Evolutionary conservation across 2,329 filamentous ascomycete genomes (phyloP).

Genomic region (Hypoxylon sp.): DNA sequence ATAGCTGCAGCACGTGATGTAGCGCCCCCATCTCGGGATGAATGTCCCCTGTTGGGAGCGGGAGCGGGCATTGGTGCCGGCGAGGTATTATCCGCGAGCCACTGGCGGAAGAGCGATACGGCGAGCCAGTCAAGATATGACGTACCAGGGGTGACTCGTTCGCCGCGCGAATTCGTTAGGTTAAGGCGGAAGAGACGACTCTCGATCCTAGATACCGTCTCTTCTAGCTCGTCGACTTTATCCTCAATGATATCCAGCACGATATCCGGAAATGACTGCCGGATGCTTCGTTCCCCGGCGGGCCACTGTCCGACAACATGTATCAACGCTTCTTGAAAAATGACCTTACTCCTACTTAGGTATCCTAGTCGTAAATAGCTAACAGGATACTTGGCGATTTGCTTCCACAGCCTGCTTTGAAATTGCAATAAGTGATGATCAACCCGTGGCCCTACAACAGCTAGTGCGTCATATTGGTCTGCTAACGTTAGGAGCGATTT

Average conservation of each 20-base stretch:
- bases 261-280: constrained; percentile 76
- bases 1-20: constrained; percentile 47
- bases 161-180: constrained; percentile 81
- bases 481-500: constrained; percentile 88
- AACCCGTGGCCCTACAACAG: constrained; percentile 87
- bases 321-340: constrained; percentile 88
- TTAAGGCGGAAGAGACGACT: constrained; percentile 84
- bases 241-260: constrained; percentile 94
- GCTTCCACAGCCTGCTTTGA: constrained; percentile 90
- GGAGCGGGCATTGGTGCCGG: constrained; percentile 68
- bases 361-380: constrained; percentile 92
- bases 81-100: constrained; percentile 90
- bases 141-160: constrained; percentile 82
- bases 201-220: constrained; percentile 83
- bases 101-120: constrained; percentile 88
- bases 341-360: constrained; percentile 83
- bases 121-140: constrained; percentile 92
- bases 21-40: constrained; percentile 39
- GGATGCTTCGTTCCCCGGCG: constrained; percentile 79
- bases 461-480: constrained; percentile 93
- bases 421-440: constrained; percentile 96
- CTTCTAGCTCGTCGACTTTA: constrained; percentile 92
- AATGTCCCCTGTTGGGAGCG: constrained; percentile 34
- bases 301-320: constrained; percentile 98
- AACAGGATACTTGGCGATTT: constrained; percentile 95